Conservation (phyloP, 2,329 filamentous ascomycete species). For the Ophiostoma ips region DNA sequence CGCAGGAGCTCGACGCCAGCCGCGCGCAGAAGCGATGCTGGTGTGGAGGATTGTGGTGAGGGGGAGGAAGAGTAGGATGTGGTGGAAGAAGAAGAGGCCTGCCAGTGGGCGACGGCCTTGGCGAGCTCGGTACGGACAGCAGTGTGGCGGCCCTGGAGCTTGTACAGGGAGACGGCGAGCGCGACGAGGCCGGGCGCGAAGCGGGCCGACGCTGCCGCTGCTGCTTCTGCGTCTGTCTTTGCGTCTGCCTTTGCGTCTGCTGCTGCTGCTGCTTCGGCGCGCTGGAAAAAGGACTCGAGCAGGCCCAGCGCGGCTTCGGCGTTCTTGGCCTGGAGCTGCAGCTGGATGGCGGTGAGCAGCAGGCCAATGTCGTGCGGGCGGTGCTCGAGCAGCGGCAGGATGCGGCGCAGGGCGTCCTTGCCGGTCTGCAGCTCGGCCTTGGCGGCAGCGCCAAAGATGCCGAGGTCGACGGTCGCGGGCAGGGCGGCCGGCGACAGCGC, state of each 20-base stretch:
- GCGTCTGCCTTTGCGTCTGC: no score
- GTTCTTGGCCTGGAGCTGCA: constrained; percentile 51
- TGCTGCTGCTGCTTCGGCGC: constrained; percentile 45
- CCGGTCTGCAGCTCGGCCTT: constrained; percentile 48
- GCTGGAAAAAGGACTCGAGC: constrained; percentile 60
- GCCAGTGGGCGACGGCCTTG: constrained; percentile 73
- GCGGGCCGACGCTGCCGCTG: no score
- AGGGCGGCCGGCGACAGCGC: constrained; percentile 14
- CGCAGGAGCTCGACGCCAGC: constrained; percentile 73
- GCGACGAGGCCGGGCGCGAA: constrained; percentile 78
- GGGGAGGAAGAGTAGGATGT: not conserved
- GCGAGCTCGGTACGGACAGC: constrained; percentile 61
- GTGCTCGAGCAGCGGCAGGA: constrained; percentile 56
- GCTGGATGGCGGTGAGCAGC: constrained; percentile 63
- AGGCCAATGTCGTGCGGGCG: constrained; percentile 71
- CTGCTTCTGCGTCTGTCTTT: no score
- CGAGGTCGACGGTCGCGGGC: constrained; percentile 27
- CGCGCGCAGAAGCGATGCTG: constrained; percentile 59
- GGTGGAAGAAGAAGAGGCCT: constrained; percentile 27
- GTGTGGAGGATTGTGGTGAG: constrained; percentile 8
- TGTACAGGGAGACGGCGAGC: constrained; percentile 65
- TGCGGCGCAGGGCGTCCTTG: constrained; percentile 53
- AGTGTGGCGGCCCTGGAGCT: constrained; percentile 55
- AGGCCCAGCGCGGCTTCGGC: constrained; percentile 59
- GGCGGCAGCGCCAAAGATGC: constrained; percentile 55